phyloP scores from a whole-genome alignment of 2,329 filamentous ascomycete genomes.

The Stenocarpella maydis region DNA sequence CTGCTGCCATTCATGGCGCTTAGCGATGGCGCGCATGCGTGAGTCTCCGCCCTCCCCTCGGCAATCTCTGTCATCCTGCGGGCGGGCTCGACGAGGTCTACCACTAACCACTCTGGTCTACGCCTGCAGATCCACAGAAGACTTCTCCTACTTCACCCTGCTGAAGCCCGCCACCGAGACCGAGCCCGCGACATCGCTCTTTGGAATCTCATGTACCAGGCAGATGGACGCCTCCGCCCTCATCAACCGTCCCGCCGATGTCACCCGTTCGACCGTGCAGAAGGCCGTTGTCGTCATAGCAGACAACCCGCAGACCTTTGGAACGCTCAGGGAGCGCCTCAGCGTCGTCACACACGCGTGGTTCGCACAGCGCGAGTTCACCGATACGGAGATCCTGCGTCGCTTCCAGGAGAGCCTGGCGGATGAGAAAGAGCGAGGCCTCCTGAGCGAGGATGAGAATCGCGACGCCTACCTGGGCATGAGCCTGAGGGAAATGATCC shows the following conservation, averaged over 20 bases:
- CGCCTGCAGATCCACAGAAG: slow-evolving; percentile 76
- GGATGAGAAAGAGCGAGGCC: slow-evolving; percentile 67
- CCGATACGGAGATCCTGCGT: slow-evolving; percentile 87
- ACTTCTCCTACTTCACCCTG: slow-evolving; percentile 98
- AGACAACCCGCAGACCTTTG: slow-evolving; percentile 88
- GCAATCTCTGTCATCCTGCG: background rate
- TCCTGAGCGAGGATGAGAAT: slow-evolving; percentile 72
- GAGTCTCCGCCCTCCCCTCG: slow-evolving; percentile 50
- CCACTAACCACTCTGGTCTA: background rate
- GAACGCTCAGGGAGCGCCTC: slow-evolving; percentile 87
- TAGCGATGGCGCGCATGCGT: slow-evolving; percentile 94
- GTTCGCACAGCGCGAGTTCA: slow-evolving; percentile 95
- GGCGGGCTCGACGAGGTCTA: slow-evolving; percentile 15
- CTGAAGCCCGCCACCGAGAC: slow-evolving; percentile 66
- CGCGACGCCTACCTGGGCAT: slow-evolving; percentile 87
- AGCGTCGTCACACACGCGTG: slow-evolving; percentile 92
- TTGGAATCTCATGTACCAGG: slow-evolving; percentile 94
- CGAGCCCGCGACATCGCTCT: slow-evolving; percentile 79
- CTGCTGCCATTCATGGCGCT: slow-evolving; percentile 96
- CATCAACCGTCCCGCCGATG: slow-evolving; percentile 81
- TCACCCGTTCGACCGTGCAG: slow-evolving; percentile 96
- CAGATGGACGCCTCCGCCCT: slow-evolving; percentile 85
- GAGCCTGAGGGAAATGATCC: slow-evolving; percentile 89
- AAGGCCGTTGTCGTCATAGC: slow-evolving; percentile 97
- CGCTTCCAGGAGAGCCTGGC: slow-evolving; percentile 90